These are phyloP conservation scores for Carex pumila DNA, from an alignment of 176 grass and related monocot species.

Conservation along the genomic window DNA sequence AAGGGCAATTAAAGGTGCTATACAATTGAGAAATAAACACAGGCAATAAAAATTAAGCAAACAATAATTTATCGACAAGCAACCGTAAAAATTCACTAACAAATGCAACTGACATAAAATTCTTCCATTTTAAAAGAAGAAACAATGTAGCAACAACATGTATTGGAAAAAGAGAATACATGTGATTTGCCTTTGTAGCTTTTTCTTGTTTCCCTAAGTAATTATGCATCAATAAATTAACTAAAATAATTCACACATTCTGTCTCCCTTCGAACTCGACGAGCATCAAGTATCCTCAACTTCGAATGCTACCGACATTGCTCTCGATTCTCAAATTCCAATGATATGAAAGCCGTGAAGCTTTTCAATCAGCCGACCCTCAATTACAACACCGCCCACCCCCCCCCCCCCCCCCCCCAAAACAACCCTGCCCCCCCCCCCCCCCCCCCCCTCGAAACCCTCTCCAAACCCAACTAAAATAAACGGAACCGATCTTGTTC, in stretches of 20 bases:
- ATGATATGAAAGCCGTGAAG: neutral
- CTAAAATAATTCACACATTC: conserved; percentile 3
- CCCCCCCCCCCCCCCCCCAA: neutral
- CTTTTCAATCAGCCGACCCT: neutral
- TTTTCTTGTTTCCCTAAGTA: conserved; percentile 12
- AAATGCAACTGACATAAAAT: neutral
- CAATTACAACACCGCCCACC: neutral
- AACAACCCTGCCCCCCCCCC: neutral
- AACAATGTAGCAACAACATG: conserved; percentile 21
- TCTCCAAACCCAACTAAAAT: neutral
- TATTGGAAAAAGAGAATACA: conserved; percentile 12
- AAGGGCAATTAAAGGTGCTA: neutral
- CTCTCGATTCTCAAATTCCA: conserved; percentile 4
- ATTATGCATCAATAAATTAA: conserved; percentile 14
- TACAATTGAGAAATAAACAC: neutral
- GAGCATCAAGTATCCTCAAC: neutral
- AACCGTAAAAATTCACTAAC: neutral
- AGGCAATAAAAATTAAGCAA: neutral
- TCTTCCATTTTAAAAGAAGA: neutral
- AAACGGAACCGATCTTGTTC: neutral
- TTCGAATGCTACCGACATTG: neutral
- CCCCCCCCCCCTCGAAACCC: neutral
- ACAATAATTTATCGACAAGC: neutral
- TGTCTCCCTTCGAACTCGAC: neutral
- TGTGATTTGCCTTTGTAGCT: conserved; percentile 1